Conservation (phyloP, 352 stramenopile species). For the Globisporangium rhizosaccharum region DNA sequence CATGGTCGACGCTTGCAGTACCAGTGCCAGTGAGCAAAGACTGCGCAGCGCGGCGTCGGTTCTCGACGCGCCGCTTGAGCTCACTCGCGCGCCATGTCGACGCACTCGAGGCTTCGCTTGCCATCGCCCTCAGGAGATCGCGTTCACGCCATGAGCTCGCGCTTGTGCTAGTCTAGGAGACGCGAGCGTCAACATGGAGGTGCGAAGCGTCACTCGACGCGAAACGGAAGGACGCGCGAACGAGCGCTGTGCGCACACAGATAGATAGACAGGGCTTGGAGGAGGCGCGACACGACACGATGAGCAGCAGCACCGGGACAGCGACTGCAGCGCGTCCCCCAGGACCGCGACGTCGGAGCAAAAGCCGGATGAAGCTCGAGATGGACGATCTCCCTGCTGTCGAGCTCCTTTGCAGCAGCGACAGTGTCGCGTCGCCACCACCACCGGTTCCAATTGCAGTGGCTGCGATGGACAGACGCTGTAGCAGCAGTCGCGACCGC, state of each 20-base stretch:
- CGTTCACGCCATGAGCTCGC: not conserved
- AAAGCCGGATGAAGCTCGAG: slow-evolving; percentile 19
- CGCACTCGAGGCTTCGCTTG: not conserved
- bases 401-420: not conserved
- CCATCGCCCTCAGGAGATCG: not conserved
- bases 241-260: not conserved
- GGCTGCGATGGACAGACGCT: too few relatives aligned
- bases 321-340: slow-evolving; percentile 8
- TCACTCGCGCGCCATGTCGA: slow-evolving; percentile 35
- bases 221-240: slow-evolving; percentile 1
- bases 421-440: not conserved
- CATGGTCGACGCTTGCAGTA: not conserved
- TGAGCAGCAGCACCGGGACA: slow-evolving; percentile 1
- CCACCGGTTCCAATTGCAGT: not conserved
- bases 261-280: not conserved
- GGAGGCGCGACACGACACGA: not conserved
- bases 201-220: not conserved
- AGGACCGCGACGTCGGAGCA: slow-evolving; percentile 14
- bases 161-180: not conserved
- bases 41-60: slow-evolving; percentile 22
- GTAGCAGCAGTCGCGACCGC: too few relatives aligned
- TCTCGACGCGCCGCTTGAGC: slow-evolving; percentile 40
- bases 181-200: not conserved
- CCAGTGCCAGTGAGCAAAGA: slow-evolving; percentile 2
- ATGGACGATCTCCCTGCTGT: slow-evolving; percentile 9